A percentile compares a stretch with the other conserved stretches of the same genome.
These are phyloP conservation scores for Monosporascus sp. DNA, from an alignment of 2,329 filamentous ascomycete genomes.

Conservation along the genomic window DNA sequence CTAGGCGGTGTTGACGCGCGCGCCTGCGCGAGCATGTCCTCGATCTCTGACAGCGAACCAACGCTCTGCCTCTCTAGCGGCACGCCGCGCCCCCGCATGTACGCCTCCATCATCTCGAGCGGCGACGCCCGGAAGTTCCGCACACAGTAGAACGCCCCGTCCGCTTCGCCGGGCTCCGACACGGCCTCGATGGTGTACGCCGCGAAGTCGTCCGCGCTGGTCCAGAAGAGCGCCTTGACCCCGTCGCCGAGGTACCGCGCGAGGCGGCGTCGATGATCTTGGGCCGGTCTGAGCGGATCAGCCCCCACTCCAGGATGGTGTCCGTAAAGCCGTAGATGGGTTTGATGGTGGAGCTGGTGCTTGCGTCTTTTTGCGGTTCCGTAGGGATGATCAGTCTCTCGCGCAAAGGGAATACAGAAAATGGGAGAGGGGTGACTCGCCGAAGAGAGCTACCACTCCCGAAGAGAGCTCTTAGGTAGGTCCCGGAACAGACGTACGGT, in stretches of 20 bases:
- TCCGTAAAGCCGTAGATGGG: constrained; percentile 25
- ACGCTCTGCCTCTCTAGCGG: too few species aligned
- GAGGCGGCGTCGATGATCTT: not conserved
- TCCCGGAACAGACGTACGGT: constrained; percentile 1
- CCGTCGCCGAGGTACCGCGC: not conserved
- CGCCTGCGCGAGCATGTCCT: too few species aligned
- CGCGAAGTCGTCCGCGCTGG: constrained; percentile 3
- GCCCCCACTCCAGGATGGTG: not conserved
- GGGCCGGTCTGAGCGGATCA: not conserved
- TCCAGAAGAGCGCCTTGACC: not conserved
- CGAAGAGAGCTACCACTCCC: too few species aligned
- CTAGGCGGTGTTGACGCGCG: too few species aligned
- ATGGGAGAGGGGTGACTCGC: too few species aligned
- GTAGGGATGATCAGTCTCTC: too few species aligned
- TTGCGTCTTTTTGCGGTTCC: constrained; percentile 6
- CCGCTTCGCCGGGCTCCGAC: constrained; percentile 1
- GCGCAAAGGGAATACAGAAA: too few species aligned
- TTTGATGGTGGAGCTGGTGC: constrained; percentile 17
- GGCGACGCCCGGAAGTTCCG: not conserved
- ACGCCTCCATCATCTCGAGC: not conserved
- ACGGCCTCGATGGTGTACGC: constrained; percentile 7
- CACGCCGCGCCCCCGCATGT: not conserved
- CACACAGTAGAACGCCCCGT: constrained; percentile 2
- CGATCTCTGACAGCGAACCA: too few species aligned
- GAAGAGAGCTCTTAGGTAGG: too few species aligned